phyloP scores from a whole-genome alignment of 208 protist genomes.

The Lotmaria passim region DNA sequence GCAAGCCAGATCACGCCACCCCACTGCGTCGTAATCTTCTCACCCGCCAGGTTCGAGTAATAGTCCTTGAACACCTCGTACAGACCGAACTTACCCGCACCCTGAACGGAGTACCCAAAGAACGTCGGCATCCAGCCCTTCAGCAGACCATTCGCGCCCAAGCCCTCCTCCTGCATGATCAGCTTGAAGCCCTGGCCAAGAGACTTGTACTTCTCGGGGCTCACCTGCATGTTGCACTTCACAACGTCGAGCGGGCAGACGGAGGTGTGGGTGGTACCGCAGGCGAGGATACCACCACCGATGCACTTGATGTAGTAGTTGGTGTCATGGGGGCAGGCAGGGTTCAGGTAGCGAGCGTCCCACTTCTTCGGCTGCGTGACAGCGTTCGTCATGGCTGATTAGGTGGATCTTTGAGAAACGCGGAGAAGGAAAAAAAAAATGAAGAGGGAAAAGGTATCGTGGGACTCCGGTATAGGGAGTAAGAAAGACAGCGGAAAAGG shows the following conservation, averaged over 20 bases:
- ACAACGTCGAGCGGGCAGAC: slow-evolving; percentile 96
- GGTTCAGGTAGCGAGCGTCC: slow-evolving; percentile 83
- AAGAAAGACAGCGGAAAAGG: not conserved
- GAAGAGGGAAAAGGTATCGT: too few relatives aligned
- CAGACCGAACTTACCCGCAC: slow-evolving; percentile 94
- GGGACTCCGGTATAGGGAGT: not conserved
- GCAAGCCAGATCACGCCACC: slow-evolving; percentile 87
- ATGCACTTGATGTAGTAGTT: slow-evolving; percentile 94
- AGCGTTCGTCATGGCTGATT: not conserved
- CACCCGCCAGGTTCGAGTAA: slow-evolving; percentile 86
- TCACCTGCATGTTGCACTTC: slow-evolving; percentile 96
- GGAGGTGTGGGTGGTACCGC: slow-evolving; percentile 94
- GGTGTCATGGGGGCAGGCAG: slow-evolving; percentile 65
- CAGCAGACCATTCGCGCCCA: slow-evolving; percentile 72
- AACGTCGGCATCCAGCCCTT: slow-evolving; percentile 94
- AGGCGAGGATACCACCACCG: slow-evolving; percentile 93
- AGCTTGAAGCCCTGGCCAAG: slow-evolving; percentile 71
- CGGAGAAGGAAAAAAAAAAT: not conserved
- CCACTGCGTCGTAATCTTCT: slow-evolving; percentile 81
- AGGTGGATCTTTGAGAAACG: not conserved
- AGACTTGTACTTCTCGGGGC: slow-evolving; percentile 88
- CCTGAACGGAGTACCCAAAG: slow-evolving; percentile 94
- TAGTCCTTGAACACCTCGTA: slow-evolving; percentile 96
- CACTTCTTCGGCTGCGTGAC: slow-evolving; percentile 45
- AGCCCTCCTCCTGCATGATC: slow-evolving; percentile 72